Conservation (phyloP, 2,329 filamentous ascomycete species). For the Fusarium bulbicola region DNA sequence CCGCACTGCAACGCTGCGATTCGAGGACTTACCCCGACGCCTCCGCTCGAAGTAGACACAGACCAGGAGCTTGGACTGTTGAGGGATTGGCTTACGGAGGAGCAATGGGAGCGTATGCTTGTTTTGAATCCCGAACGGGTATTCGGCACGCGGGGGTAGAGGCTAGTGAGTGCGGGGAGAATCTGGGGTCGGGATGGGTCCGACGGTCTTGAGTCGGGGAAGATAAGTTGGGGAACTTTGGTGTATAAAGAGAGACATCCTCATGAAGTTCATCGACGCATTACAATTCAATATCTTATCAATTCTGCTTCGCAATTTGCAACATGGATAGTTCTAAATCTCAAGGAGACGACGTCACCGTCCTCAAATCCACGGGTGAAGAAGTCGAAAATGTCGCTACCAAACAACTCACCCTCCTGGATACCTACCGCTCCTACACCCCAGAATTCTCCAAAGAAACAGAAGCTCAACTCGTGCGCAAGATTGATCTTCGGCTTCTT, state of each 20-base stretch:
- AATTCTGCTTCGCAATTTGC: rapidly evolving
- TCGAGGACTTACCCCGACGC: not conserved
- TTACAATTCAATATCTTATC: too few relatives aligned
- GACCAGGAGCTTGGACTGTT: not conserved
- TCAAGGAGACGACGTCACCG: not conserved
- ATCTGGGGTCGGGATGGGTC: not conserved
- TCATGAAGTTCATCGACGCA: too few relatives aligned
- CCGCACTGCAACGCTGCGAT: not conserved
- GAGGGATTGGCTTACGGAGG: not conserved
- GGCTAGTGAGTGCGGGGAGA: not conserved
- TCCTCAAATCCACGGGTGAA: not conserved
- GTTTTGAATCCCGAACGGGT: not conserved
- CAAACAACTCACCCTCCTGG: not conserved
- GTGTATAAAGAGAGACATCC: not conserved
- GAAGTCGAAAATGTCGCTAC: not conserved
- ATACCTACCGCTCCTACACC: not conserved
- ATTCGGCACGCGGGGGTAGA: not conserved
- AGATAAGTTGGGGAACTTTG: not conserved
- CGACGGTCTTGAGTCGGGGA: not conserved
- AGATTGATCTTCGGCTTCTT: not conserved
- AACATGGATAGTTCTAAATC: not conserved
- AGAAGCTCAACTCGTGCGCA: not conserved
- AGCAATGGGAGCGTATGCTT: not conserved
- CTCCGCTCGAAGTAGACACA: not conserved
- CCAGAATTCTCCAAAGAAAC: not conserved